Evolutionary conservation across 108 stramenopile species (phyloP).

Genomic region (Bacterosira constricta): DNA sequence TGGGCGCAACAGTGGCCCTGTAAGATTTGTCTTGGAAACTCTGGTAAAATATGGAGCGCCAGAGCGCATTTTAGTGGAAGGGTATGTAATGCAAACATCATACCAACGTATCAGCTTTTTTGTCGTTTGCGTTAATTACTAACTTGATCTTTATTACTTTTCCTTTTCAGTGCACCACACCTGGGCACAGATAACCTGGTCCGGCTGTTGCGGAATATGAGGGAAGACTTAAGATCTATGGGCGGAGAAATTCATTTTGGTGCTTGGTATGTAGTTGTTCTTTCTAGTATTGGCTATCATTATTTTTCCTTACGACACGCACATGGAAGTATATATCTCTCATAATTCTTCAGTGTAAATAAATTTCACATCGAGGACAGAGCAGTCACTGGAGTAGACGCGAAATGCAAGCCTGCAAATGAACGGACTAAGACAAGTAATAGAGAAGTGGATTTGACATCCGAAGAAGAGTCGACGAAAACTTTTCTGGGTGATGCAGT

Average conservation of each 20-base stretch:
- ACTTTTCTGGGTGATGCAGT: slow-evolving; percentile 68
- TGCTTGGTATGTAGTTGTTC: slow-evolving; percentile 34
- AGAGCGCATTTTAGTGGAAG: slow-evolving; percentile 82
- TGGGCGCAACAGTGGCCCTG: slow-evolving; percentile 78
- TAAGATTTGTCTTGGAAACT: slow-evolving; percentile 74
- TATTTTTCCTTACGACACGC: no score
- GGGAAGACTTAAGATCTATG: slow-evolving; percentile 55
- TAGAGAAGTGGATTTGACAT: background rate
- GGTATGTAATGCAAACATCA: slow-evolving; percentile 13
- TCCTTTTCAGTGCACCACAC: slow-evolving; percentile 65
- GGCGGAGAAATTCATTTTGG: slow-evolving; percentile 90
- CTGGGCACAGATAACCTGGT: slow-evolving; percentile 95
- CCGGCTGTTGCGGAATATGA: slow-evolving; percentile 78
- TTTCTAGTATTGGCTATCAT: no score
- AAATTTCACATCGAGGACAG: slow-evolving; percentile 59
- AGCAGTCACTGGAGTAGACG: slow-evolving; percentile 50
- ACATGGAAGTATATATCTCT: no score
- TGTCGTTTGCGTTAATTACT: no score
- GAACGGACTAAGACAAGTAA: slow-evolving; percentile 17
- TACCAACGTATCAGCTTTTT: no score
- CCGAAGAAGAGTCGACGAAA: slow-evolving; percentile 2
- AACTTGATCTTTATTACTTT: background rate
- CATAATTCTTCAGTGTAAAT: slow-evolving; percentile 53
- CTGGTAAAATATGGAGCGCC: slow-evolving; percentile 92
- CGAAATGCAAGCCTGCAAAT: slow-evolving; percentile 15